These are phyloP conservation scores for Lactifluus subvellereus DNA, from an alignment of 768 basidiomycete genomes.

Conservation along the genomic window DNA sequence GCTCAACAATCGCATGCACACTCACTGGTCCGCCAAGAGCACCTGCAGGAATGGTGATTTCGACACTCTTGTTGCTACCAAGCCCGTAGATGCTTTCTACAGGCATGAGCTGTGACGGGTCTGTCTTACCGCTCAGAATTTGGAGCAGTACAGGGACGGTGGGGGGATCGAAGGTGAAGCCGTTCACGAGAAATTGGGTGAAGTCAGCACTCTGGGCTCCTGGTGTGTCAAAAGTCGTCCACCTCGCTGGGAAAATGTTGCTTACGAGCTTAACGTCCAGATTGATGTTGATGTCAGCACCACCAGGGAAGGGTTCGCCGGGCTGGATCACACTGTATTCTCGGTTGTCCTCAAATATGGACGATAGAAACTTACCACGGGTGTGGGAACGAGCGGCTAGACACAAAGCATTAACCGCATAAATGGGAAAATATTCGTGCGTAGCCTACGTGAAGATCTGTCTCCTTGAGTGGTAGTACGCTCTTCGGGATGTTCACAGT, in stretches of 20 bases:
- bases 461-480: not conserved
- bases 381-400: not conserved
- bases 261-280: not conserved
- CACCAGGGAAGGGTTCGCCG: not conserved
- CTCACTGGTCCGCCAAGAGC: not conserved
- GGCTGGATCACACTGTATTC: not conserved
- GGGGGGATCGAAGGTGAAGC: conserved; percentile 35
- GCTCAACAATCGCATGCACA: not conserved
- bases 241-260: not conserved
- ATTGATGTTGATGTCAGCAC: conserved; percentile 11
- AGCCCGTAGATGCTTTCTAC: conserved; percentile 41
- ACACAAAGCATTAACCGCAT: not conserved
- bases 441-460: conserved; percentile 1
- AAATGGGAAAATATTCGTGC: no score
- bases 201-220: not conserved
- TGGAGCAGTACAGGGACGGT: conserved; percentile 50
- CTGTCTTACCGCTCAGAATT: conserved; percentile 47
- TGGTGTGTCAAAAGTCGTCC: not conserved
- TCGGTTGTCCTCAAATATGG: not conserved
- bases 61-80: conserved; percentile 42
- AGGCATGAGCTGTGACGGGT: conserved; percentile 44
- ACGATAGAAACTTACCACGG: conserved; percentile 2
- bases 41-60: conserved; percentile 30
- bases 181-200: conserved; percentile 33
- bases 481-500: not conserved